A percentile compares a stretch with the other conserved stretches of the same genome.
phyloP scores from a whole-genome alignment of 345 rosid species.

The Xanthoceras sorbifolium region DNA sequence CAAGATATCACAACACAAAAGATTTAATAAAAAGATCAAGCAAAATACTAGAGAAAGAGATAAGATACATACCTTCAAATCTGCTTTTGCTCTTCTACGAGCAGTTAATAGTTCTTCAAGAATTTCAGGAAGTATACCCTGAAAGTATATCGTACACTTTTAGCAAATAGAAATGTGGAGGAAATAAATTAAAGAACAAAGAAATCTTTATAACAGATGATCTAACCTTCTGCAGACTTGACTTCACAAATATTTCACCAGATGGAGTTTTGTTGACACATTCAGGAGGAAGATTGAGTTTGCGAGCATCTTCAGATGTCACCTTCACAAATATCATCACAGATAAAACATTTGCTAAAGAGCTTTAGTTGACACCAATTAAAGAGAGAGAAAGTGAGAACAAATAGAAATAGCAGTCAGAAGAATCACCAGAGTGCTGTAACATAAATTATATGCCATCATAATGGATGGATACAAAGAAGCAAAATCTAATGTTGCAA shows the following conservation, averaged over 20 bases:
- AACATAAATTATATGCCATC: constrained; percentile 99
- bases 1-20: background rate
- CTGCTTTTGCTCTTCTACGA: constrained; percentile 96
- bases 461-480: constrained; percentile 97
- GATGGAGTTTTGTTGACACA: constrained; percentile 86
- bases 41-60: constrained; percentile 18
- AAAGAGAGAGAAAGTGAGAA: constrained; percentile 4
- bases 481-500: constrained; percentile 97
- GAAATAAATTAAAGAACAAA: constrained; percentile 13
- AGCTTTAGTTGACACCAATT: background rate
- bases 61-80: constrained; percentile 64
- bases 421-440: constrained; percentile 81
- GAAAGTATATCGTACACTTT: constrained; percentile 26
- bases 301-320: constrained; percentile 84
- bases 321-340: constrained; percentile 50
- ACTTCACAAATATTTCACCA: constrained; percentile 91
- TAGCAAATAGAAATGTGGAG: constrained; percentile 15
- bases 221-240: constrained; percentile 76
- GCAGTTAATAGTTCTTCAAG: constrained; percentile 92
- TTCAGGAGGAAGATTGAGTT: constrained; percentile 81
- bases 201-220: background rate
- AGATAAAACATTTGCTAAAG: constrained; percentile 26
- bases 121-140: constrained; percentile 99
- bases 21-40: constrained; percentile 1
- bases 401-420: constrained; percentile 13